Conservation (phyloP, 2,329 filamentous ascomycete species). For the Clonostachys chloroleuca region DNA sequence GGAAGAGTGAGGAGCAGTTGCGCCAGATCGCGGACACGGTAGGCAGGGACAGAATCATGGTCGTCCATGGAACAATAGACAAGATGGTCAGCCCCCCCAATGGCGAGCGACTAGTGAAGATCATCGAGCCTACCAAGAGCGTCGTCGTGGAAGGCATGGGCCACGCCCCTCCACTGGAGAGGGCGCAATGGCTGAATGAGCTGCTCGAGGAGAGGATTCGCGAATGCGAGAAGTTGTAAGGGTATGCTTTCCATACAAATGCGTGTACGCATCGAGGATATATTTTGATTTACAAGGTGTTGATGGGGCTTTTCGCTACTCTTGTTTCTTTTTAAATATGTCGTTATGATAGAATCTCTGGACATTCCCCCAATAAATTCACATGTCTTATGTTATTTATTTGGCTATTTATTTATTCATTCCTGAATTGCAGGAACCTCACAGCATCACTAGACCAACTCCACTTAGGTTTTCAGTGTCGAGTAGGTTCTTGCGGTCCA, state of each 20-base stretch:
- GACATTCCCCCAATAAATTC: no score
- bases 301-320: no score
- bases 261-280: not conserved
- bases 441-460: slow-evolving; percentile 80
- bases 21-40: slow-evolving; percentile 59
- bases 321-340: no score
- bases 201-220: slow-evolving; percentile 54
- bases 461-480: slow-evolving; percentile 79
- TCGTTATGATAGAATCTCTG: no score
- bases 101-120: slow-evolving; percentile 62
- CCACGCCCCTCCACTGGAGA: slow-evolving; percentile 72
- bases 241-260: not conserved
- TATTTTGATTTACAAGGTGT: not conserved
- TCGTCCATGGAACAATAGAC: slow-evolving; percentile 73
- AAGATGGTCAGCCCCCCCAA: slow-evolving; percentile 74
- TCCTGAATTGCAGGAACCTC: slow-evolving; percentile 8
- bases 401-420: not conserved
- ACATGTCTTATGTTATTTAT: no score
- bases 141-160: slow-evolving; percentile 67
- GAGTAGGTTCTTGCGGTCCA: slow-evolving; percentile 73
- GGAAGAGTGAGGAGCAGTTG: slow-evolving; percentile 67
- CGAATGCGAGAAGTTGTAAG: slow-evolving; percentile 21
- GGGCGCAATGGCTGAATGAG: slow-evolving; percentile 62
- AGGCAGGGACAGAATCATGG: slow-evolving; percentile 68
- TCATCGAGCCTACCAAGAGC: slow-evolving; percentile 56